Evolutionary conservation across 768 basidiomycete species (phyloP).

Genomic region (Russula virescens): DNA sequence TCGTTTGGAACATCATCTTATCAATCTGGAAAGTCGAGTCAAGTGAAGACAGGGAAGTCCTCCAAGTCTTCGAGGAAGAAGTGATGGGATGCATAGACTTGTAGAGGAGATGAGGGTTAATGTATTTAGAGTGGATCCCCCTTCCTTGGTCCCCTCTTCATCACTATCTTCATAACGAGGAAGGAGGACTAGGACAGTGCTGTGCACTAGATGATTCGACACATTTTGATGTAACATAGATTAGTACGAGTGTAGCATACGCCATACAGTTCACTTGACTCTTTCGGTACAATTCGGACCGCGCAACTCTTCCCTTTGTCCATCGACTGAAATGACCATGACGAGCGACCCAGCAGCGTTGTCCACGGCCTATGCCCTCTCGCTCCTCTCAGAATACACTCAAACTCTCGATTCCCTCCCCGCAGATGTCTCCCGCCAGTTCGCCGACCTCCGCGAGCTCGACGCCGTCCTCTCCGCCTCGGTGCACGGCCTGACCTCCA

Average conservation of each 20-base stretch:
- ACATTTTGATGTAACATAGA: background rate
- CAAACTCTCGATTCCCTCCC: conserved; percentile 93
- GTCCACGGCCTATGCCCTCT: conserved; percentile 53
- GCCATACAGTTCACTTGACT: too few species aligned
- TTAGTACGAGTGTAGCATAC: background rate
- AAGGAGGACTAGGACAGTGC: background rate
- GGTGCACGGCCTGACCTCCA: conserved; percentile 72
- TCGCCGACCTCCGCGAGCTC: conserved; percentile 95
- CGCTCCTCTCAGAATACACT: conserved; percentile 75
- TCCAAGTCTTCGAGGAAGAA: conserved; percentile 20
- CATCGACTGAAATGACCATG: background rate
- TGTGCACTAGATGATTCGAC: background rate
- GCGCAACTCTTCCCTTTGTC: background rate
- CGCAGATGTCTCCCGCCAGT: conserved; percentile 87
- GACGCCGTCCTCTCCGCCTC: conserved; percentile 94
- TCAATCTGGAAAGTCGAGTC: conserved; percentile 3
- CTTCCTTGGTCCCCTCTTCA: too few species aligned
- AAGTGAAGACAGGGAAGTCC: background rate
- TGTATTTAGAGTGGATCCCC: too few species aligned
- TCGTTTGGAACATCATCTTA: conserved; percentile 23
- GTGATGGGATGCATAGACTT: background rate
- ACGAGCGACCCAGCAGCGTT: conserved; percentile 30
- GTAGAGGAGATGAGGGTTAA: too few species aligned
- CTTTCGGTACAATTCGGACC: too few species aligned
- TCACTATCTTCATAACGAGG: too few species aligned